phyloP scores from a whole-genome alignment of 1,284 basidiomycete genomes.

The Cryptococcus sp. region DNA sequence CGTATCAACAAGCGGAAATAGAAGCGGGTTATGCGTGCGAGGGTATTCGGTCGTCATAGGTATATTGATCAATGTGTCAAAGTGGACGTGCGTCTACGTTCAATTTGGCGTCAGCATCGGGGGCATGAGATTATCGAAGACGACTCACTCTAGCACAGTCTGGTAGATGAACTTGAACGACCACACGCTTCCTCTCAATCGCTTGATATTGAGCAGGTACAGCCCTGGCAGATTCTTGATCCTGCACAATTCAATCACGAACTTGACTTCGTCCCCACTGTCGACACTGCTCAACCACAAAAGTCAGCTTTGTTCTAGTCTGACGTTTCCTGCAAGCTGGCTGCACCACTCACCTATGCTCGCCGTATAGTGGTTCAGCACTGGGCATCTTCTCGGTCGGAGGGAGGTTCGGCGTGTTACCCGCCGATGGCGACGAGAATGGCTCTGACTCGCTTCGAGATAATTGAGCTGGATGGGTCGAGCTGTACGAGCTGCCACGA shows the following conservation, averaged over 20 bases:
- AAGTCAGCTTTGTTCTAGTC: conserved; percentile 2
- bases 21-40: no score
- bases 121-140: background rate
- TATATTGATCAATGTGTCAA: conserved; percentile 12
- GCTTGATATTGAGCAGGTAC: conserved; percentile 83
- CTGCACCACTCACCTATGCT: conserved; percentile 52
- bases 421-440: conserved; percentile 38
- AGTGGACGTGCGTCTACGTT: conserved; percentile 15
- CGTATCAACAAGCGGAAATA: no score
- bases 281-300: conserved; percentile 60
- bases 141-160: conserved; percentile 76
- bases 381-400: conserved; percentile 21
- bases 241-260: conserved; percentile 85
- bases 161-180: conserved; percentile 95
- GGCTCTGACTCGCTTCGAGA: conserved; percentile 38
- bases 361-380: conserved; percentile 72
- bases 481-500: conserved; percentile 77
- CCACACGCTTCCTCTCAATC: conserved; percentile 87
- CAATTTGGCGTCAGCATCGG: background rate
- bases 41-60: no score
- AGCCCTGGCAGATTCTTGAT: conserved; percentile 84
- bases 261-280: conserved; percentile 87
- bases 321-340: background rate
- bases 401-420: conserved; percentile 19
- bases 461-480: conserved; percentile 33